Conservation (phyloP, 495 filamentous ascomycete genomes). For the Cenococcum geophilum region DNA sequence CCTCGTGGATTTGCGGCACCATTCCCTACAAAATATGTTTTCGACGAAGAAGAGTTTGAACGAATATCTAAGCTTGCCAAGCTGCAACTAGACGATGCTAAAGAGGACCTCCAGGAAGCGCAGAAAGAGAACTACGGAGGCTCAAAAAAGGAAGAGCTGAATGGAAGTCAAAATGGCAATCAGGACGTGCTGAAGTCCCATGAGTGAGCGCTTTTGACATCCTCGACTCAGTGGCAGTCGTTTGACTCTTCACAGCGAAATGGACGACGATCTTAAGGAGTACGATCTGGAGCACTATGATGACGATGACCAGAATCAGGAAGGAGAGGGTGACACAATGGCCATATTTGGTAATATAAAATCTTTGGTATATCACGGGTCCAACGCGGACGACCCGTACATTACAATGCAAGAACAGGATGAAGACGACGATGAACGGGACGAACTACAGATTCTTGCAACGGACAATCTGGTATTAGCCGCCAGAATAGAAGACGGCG, state of each 20-base stretch:
- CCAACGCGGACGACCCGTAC: conserved; percentile 90
- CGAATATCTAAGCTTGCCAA: conserved; percentile 86
- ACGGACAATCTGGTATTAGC: conserved; percentile 89
- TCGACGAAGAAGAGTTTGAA: conserved; percentile 87
- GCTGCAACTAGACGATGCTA: conserved; percentile 86
- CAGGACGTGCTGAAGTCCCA: conserved; percentile 5
- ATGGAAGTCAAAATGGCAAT: not conserved
- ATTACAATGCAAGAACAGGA: conserved; percentile 78
- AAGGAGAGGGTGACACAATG: conserved; percentile 58
- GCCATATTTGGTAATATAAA: conserved; percentile 94
- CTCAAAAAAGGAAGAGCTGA: conserved; percentile 29
- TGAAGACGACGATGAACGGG: conserved; percentile 79
- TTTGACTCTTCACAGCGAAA: conserved; percentile 38
- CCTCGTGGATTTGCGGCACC: conserved; percentile 87
- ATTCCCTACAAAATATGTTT: conserved; percentile 82
- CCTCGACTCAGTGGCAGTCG: not conserved
- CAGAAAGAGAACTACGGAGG: conserved; percentile 41
- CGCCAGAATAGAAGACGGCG: conserved; percentile 91
- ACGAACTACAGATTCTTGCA: conserved; percentile 87
- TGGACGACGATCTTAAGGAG: conserved; percentile 87
- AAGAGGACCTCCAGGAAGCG: conserved; percentile 74
- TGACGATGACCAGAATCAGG: conserved; percentile 57
- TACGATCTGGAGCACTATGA: conserved; percentile 94
- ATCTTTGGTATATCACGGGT: conserved; percentile 85
- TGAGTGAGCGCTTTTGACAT: conserved; percentile 17